These are phyloP conservation scores for Sugiyamaella boreocaroliniensis DNA, from an alignment of 805 yeast species.

Conservation along the genomic window DNA sequence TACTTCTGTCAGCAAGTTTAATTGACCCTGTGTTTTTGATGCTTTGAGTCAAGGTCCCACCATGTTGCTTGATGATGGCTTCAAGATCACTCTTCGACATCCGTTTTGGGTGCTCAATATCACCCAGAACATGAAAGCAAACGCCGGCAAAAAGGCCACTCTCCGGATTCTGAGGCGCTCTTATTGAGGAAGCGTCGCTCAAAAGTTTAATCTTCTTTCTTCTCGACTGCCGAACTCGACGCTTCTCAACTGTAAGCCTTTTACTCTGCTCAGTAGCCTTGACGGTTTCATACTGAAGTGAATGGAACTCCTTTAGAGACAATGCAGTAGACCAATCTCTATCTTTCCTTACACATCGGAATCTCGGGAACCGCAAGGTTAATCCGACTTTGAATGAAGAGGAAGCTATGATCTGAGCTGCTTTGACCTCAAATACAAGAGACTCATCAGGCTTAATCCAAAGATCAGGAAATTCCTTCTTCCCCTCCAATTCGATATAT, in stretches of 20 bases:
- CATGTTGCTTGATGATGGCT: conserved; percentile 21
- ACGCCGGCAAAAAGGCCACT: conserved; percentile 19
- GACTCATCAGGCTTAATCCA: conserved; percentile 81
- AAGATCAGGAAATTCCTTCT: conserved; percentile 46
- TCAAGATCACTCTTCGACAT: conserved; percentile 21
- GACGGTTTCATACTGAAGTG: conserved; percentile 28
- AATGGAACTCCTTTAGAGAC: conserved; percentile 46
- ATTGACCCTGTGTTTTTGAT: conserved; percentile 8
- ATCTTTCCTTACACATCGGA: conserved; percentile 61
- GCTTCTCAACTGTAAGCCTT: conserved; percentile 24
- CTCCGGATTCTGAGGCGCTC: conserved; percentile 22
- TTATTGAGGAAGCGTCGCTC: neutral
- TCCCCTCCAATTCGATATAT: conserved; percentile 17
- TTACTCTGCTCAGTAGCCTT: conserved; percentile 18
- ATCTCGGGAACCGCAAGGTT: conserved; percentile 72
- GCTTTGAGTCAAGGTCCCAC: conserved; percentile 25
- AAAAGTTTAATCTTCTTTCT: neutral
- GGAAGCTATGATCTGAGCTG: conserved; percentile 57
- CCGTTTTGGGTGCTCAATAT: conserved; percentile 20
- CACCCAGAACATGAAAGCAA: conserved; percentile 24
- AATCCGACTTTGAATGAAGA: conserved; percentile 54
- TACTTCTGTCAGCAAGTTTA: conserved; percentile 21
- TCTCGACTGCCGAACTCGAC: neutral
- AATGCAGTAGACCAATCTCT: conserved; percentile 52
- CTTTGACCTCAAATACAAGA: conserved; percentile 74